Evolutionary conservation across 1,139 yeast genomes (phyloP), one percentile per base, ranked within the genome.

Genomic region (Suhomyces anneliseae): DNA sequence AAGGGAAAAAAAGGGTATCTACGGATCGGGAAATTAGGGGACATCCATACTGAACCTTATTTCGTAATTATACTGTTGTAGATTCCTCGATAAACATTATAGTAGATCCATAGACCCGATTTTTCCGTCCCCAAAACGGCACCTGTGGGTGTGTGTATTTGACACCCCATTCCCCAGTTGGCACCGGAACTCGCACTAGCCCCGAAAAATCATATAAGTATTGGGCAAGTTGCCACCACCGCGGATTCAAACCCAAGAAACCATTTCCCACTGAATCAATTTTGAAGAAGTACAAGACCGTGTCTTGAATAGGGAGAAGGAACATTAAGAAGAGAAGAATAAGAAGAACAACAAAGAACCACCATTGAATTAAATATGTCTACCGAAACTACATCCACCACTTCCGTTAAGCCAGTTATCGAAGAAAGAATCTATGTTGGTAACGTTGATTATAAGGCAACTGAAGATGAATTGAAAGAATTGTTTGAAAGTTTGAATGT

Each of bases 391-490:
- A 10, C 26, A 26, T 34, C 45, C 38, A 38, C 46, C 40, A 40
- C 32, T 14, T 29, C 46, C 32, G 44, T 24, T 26, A 67, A 68
- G 53, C 65, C 65, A 45, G 57, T 65, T 42, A 69, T 72, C 58
- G 75, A 69, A 59, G 74, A 70, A 41, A 73, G 79, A 70, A 65
- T 74, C 53, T 60, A 58, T 51, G 46, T 82, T 49, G 80, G 82
- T 46, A 82, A 82, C 57, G 77, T 82, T 50, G 79, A 79, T 59
- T 81, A 69, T 60, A 64, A 72, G 43, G 78, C 84, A 37, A 76
- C 79, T 33, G 85, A 80, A 58, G 76, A 71, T 5, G 85, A 81
- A 45, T 69, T 82, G 52, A 61, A 60, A 45, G 72, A 69, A 36
- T 72, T 76, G 53, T 72, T 82, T 51, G 66, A 65, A 47, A 74